Base-by-base conservation (phyloP, 208 protist genomes). In the Crithidia fasciculata region DNA sequence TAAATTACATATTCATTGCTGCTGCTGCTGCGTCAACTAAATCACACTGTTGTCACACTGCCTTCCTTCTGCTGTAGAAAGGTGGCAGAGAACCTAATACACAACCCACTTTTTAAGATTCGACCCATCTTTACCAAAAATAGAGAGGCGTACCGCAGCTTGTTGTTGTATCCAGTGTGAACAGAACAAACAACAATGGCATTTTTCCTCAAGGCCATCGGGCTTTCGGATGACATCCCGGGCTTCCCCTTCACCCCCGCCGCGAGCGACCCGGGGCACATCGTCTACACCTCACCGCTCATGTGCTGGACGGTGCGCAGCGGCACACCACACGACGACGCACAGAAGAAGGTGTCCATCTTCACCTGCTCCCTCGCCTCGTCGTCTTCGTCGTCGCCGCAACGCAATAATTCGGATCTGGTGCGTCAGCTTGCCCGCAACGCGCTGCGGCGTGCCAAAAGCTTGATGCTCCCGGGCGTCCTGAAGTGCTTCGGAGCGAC, bases 131-230 rank as follows among this genome's bases (percentile, higher is more conserved):
- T 28, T 28, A 28, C 28, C 28, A 28, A 28, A 28, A 2, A 2
- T 28, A 1, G 28, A 28, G 28, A 28, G 28, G 28, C 0, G 1
- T 28, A 28, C 28, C 28, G 28, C 28, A 28, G 28, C 12, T 2
- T 49, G 13, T 62, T 47, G 13, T 47, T 45, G 43, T 62, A 8
- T 62, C 19, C 39, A 0, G 5, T 62, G 57, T 40, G 28, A 36
- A 45, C 0, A 15, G 36, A 61, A 37, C 16, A 45, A 41, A 52
- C 19, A 9, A 49, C 15, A 72, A 96, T 94, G 89, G 70, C 85
- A 0, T 96, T 94, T 69, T 56, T 96, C 10, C 80, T 71, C 69
- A 93, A 91, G 64, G 89, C 88, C 7, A 86, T 96, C 19, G 89
- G 91, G 2, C 69, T 96, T 13, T 72, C 70, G 0, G 83, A 82